Percentiles rank a stretch among this genome's conserved stretches.
phyloP scores from a whole-genome alignment of 257 asterid genomes.

The Marsdenia floribunda region DNA sequence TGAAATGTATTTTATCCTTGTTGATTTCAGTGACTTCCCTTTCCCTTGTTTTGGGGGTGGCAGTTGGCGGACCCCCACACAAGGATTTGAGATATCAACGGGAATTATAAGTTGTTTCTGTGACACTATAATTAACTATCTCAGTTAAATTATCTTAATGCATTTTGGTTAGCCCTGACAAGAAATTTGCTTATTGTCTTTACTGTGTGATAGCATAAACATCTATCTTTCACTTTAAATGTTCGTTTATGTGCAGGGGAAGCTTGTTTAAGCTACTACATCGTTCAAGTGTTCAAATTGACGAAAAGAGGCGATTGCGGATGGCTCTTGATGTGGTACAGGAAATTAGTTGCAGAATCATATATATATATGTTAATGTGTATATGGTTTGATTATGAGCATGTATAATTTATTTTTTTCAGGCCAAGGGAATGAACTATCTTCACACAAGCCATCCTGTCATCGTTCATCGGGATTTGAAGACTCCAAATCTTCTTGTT shows the following conservation, averaged over 20 bases:
- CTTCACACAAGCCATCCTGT: constrained; percentile 88
- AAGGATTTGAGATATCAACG: neutral
- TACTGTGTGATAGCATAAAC: neutral
- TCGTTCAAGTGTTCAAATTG: constrained; percentile 67
- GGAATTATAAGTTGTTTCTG: neutral
- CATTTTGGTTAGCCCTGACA: neutral
- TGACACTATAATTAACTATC: neutral
- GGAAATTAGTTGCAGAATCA: constrained; percentile 18
- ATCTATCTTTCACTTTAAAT: neutral
- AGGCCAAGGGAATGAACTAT: constrained; percentile 99
- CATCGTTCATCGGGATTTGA: constrained; percentile 94
- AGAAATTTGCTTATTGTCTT: neutral
- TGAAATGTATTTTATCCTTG: too few relatives aligned
- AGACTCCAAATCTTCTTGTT: constrained; percentile 95
- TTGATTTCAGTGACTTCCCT: neutral
- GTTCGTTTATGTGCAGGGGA: constrained; percentile 60
- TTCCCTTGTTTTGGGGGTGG: neutral
- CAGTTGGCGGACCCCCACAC: neutral
- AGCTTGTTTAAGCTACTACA: constrained; percentile 88
- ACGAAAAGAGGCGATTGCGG: constrained; percentile 74
- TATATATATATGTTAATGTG: constrained; percentile 17
- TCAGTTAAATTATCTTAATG: neutral
- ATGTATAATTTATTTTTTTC: constrained; percentile 26
- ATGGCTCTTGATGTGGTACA: constrained; percentile 97
- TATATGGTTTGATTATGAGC: constrained; percentile 16